Conservation (phyloP, 768 basidiomycete genomes). For the Strobilomyces echinocephalus region DNA sequence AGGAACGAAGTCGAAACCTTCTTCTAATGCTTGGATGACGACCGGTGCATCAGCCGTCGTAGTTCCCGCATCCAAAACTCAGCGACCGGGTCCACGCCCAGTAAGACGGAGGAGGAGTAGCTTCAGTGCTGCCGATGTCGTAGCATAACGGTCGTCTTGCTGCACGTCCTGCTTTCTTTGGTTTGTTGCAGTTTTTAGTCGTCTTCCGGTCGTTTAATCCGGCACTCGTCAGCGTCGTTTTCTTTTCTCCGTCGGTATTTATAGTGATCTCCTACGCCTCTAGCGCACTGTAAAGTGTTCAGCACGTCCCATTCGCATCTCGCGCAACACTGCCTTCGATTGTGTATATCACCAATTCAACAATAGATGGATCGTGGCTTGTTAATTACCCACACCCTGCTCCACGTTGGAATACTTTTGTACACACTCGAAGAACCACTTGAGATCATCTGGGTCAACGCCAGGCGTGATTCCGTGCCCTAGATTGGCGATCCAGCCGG, state of each 20-base stretch:
- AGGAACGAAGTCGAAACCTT: constrained; percentile 32
- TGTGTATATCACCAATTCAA: constrained; percentile 19
- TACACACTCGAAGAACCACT: constrained; percentile 87
- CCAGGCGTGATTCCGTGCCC: constrained; percentile 97
- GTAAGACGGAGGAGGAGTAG: constrained; percentile 78
- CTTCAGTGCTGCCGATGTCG: constrained; percentile 82
- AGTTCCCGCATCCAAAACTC: constrained; percentile 63
- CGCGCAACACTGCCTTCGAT: constrained; percentile 14
- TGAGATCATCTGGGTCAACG: constrained; percentile 89
- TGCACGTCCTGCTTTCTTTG: constrained; percentile 13
- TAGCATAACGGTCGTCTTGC: constrained; percentile 47
- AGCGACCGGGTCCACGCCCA: constrained; percentile 68
- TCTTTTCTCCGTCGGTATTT: constrained; percentile 24
- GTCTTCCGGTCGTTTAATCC: constrained; percentile 5
- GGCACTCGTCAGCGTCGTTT: neutral
- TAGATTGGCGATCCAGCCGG: constrained; percentile 94
- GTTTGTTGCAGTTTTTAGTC: constrained; percentile 2
- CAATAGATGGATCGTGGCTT: constrained; percentile 9
- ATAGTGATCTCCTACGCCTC: constrained; percentile 18
- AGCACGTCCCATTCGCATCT: constrained; percentile 17
- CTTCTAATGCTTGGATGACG: constrained; percentile 72
- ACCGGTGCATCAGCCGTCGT: constrained; percentile 65
- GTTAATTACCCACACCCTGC: neutral
- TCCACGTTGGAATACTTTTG: constrained; percentile 64
- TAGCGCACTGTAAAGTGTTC: constrained; percentile 30